Percentiles rank a stretch among this genome's conserved stretches.
phyloP scores from a whole-genome alignment of 1,284 basidiomycete species.

The Wolfiporia cocos region DNA sequence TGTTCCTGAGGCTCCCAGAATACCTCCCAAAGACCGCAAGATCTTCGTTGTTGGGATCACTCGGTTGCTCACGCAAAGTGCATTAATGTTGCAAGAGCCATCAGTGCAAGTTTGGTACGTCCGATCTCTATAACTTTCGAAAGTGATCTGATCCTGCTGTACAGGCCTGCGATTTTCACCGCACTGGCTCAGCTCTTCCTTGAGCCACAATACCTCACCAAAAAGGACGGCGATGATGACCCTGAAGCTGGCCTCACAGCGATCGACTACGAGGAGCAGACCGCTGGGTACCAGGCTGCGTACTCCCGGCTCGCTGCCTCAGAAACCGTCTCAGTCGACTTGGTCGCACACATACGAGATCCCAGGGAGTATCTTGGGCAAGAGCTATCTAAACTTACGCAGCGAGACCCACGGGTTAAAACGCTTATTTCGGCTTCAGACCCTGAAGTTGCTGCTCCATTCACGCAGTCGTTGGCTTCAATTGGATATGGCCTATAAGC shows the following conservation, averaged over 20 bases:
- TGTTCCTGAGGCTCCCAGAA: slow-evolving; percentile 76
- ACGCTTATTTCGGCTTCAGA: slow-evolving; percentile 32
- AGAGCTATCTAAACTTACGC: slow-evolving; percentile 30
- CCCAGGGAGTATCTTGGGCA: slow-evolving; percentile 46
- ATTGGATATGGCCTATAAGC: slow-evolving; percentile 10
- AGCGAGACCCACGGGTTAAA: slow-evolving; percentile 28
- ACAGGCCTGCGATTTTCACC: slow-evolving; percentile 67
- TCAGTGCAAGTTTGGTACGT: slow-evolving; percentile 67
- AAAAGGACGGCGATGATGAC: slow-evolving; percentile 39
- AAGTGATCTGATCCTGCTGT: not conserved
- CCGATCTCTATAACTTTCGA: not conserved
- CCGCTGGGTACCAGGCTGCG: slow-evolving; percentile 87
- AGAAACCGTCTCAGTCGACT: slow-evolving; percentile 47
- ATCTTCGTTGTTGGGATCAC: slow-evolving; percentile 81
- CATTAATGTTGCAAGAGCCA: slow-evolving; percentile 60
- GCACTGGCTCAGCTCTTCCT: slow-evolving; percentile 75
- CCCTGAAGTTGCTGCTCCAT: slow-evolving; percentile 29
- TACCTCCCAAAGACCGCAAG: slow-evolving; percentile 79
- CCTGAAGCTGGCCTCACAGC: slow-evolving; percentile 61
- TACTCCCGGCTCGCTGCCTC: slow-evolving; percentile 90
- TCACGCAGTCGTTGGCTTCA: slow-evolving; percentile 36
- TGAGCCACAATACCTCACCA: slow-evolving; percentile 64
- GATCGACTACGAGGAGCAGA: slow-evolving; percentile 87
- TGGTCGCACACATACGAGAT: slow-evolving; percentile 55
- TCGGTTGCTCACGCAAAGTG: slow-evolving; percentile 72